Conservation (phyloP, 1,284 basidiomycete genomes). For the Ustilago trichophora region DNA sequence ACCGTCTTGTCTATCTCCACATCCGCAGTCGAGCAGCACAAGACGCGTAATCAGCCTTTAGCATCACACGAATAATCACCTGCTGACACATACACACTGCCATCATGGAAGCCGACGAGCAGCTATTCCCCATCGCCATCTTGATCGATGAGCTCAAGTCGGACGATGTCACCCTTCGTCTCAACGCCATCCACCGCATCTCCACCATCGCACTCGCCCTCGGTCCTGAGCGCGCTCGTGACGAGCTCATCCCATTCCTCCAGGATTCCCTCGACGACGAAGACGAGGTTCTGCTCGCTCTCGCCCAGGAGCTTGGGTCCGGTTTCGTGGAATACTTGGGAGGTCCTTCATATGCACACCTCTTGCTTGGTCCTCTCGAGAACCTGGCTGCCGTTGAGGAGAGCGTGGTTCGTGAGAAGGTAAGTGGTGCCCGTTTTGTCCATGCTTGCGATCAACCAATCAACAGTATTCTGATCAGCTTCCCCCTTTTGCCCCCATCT, state of each 20-base stretch:
- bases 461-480: not conserved
- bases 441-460: no score
- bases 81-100: not conserved
- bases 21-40: not conserved
- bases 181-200: conserved; percentile 97
- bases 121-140: conserved; percentile 69
- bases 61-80: no score
- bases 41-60: not conserved
- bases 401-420: conserved; percentile 97
- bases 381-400: conserved; percentile 97
- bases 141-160: conserved; percentile 90
- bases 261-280: conserved; percentile 99
- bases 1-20: not conserved
- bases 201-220: conserved; percentile 98
- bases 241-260: conserved; percentile 95
- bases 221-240: conserved; percentile 91
- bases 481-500: no score
- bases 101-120: conserved; percentile 64
- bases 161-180: conserved; percentile 84
- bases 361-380: conserved; percentile 90
- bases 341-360: conserved; percentile 85
- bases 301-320: conserved; percentile 90
- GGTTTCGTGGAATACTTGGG: conserved; percentile 91
- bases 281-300: conserved; percentile 94
- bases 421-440: no score